Percentiles rank a stretch among this genome's conserved stretches.
Evolutionary conservation across 495 filamentous ascomycete genomes (phyloP).

Genomic region (Xylaria sp.): DNA sequence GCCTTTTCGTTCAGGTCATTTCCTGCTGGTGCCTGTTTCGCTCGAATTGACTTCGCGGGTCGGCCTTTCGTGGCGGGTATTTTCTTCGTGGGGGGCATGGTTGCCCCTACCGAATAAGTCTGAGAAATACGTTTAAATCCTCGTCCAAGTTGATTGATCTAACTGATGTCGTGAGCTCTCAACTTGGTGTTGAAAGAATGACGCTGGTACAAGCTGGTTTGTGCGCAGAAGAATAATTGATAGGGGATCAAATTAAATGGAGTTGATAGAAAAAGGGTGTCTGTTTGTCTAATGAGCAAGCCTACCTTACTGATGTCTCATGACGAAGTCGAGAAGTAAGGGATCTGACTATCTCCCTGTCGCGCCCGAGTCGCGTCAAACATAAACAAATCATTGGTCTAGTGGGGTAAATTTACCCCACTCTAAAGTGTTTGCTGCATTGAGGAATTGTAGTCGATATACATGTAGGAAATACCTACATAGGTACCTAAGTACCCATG

Average conservation of each 20-base stretch:
- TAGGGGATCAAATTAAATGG: neutral
- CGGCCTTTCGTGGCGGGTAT: conserved; percentile 43
- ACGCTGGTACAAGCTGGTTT: neutral
- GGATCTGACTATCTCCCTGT: neutral
- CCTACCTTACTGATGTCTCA: neutral
- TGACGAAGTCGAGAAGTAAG: neutral
- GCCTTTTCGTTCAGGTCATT: conserved; percentile 59
- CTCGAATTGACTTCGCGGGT: conserved; percentile 47
- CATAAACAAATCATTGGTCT: conserved; percentile 19
- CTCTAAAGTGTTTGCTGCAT: conserved; percentile 2
- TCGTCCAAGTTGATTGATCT: conserved; percentile 74
- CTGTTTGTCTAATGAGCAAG: neutral
- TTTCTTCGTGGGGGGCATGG: conserved; percentile 56
- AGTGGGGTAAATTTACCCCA: conserved; percentile 13
- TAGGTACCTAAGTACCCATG: too few relatives aligned
- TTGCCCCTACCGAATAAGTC: conserved; percentile 41
- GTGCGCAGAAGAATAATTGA: neutral
- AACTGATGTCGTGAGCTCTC: conserved; percentile 57
- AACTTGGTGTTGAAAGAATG: conserved; percentile 43
- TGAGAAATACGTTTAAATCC: conserved; percentile 51
- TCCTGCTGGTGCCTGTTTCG: conserved; percentile 42
- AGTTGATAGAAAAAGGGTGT: neutral
- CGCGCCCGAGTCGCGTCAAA: conserved; percentile 13
- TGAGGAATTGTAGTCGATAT: neutral
- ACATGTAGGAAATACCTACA: neutral